A percentile compares a stretch with the other conserved stretches of the same genome.
Conservation (phyloP, 192 early-diverging fungal genomes). For the Coemansia sp. region DNA sequence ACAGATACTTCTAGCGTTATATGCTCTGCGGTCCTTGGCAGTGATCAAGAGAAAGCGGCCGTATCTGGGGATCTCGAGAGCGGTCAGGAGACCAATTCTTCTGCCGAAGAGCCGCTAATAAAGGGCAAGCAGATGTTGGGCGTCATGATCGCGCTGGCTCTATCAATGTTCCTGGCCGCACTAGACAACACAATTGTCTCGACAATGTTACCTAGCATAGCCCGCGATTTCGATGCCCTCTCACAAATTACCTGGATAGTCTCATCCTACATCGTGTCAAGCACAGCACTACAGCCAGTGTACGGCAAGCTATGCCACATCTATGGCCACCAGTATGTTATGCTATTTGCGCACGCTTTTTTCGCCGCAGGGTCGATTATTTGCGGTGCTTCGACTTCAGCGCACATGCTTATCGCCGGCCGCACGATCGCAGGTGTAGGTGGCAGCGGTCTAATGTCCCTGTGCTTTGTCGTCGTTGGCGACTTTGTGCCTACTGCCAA, state of each 20-base stretch:
- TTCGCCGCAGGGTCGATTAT: conserved; percentile 57
- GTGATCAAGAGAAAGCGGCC: neutral
- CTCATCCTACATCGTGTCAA: conserved; percentile 62
- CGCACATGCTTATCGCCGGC: conserved; percentile 68
- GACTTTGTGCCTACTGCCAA: conserved; percentile 62
- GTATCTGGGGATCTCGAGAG: conserved; percentile 15
- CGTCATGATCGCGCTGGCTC: conserved; percentile 37
- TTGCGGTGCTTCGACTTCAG: conserved; percentile 57
- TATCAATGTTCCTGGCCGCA: conserved; percentile 61
- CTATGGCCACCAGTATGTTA: conserved; percentile 66
- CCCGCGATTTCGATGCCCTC: conserved; percentile 59
- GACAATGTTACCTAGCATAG: conserved; percentile 61
- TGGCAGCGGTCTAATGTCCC: conserved; percentile 64
- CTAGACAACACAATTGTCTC: conserved; percentile 68
- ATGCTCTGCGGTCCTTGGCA: neutral
- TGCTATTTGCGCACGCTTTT: conserved; percentile 55
- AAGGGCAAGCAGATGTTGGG: conserved; percentile 40
- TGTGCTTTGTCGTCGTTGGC: conserved; percentile 64
- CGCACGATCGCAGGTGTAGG: conserved; percentile 69
- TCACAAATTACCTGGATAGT: conserved; percentile 75
- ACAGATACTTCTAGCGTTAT: neutral
- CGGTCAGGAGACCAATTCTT: neutral
- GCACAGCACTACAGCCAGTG: conserved; percentile 74
- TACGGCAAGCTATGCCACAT: conserved; percentile 82
- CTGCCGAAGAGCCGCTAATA: conserved; percentile 14